phyloP scores from a whole-genome alignment of 345 rosid genomes.

The Euphorbia peplus region DNA sequence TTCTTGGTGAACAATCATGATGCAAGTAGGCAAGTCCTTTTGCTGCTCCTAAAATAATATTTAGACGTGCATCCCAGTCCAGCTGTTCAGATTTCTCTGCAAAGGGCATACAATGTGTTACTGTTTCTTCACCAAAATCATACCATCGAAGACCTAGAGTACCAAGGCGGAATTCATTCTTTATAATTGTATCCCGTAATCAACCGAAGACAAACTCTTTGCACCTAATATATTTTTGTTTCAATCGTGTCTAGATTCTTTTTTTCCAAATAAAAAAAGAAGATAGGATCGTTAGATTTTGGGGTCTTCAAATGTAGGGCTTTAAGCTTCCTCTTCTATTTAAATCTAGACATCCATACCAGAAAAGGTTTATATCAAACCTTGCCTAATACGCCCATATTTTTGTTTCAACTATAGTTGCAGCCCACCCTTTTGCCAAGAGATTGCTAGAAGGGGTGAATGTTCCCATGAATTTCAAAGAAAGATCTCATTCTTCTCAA shows the following conservation, averaged over 20 bases:
- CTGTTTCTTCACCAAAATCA: no score
- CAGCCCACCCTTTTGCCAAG: not conserved
- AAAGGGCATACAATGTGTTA: slow-evolving; percentile 16
- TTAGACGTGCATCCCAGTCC: slow-evolving; percentile 94
- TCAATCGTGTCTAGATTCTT: no score
- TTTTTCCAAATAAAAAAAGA: no score
- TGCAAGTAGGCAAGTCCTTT: slow-evolving; percentile 96
- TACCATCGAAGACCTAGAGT: no score
- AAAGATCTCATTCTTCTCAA: not conserved
- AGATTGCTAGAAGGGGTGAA: not conserved
- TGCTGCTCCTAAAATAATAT: slow-evolving; percentile 92
- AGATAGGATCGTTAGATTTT: not conserved
- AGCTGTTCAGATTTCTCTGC: slow-evolving; percentile 86
- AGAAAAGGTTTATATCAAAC: not conserved
- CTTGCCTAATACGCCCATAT: not conserved
- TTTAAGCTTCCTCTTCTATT: not conserved
- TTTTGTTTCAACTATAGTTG: no score
- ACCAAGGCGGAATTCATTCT: no score
- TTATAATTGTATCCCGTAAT: no score
- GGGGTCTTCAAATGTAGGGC: not conserved
- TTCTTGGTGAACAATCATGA: slow-evolving; percentile 98
- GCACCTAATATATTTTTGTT: no score
- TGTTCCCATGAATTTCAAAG: slow-evolving; percentile 6
- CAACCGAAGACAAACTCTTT: no score
- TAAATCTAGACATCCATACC: not conserved